Base-by-base conservation (phyloP, 2,329 filamentous ascomycete species). In the Aspergillus sp. region DNA sequence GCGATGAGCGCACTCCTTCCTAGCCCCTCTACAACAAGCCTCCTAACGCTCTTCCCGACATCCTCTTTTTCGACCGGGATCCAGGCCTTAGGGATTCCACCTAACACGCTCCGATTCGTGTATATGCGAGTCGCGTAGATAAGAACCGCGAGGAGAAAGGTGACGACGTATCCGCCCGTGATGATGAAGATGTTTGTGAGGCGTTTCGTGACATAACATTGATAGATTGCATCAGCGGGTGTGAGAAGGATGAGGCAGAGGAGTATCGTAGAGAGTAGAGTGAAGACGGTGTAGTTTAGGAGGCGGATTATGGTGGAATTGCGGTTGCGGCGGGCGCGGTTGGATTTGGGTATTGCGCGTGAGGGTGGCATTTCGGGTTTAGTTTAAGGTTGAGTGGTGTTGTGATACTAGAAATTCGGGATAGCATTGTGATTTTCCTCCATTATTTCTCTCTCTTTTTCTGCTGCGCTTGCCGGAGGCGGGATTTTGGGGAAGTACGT, bases 61-160 rank as follows among this genome's bases (percentile, higher is more conserved):
- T 97, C 92, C 63, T 89, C 89, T 71, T 91, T 90, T 66, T 95
- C 91, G 61, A 96, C 82, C 0, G 93, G 93, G 15, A 96, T 84
- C 83, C 90, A 96, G 54, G 85, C 80, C 73, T 93, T 95, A 1
- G 95, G 95, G 58, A 99, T 96, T 4, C 86, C 87, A 17, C 87
- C 85, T 8, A 98, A 82, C 8, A 90, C 86, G 46, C 83, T 89
- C 61, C 90, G 86, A 68, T 91, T 96, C 53, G 93, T 90, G 75
- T 93, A 97, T 19, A 97, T 83, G n/a, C 95, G 83, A 53, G 87
- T 85, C 55, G 87, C 83, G 73, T 96, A 97, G 67, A 97, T 85
- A 66, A 96, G 86, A 45, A 85, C 75, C 44, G 91, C 84, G 53
- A 92, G 77, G 46, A 90, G 61, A 46, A 89, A 79, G 13, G 91